These are phyloP conservation scores for Gleditsia sinensis DNA, from an alignment of 306 rosid species.

Conservation along the genomic window DNA sequence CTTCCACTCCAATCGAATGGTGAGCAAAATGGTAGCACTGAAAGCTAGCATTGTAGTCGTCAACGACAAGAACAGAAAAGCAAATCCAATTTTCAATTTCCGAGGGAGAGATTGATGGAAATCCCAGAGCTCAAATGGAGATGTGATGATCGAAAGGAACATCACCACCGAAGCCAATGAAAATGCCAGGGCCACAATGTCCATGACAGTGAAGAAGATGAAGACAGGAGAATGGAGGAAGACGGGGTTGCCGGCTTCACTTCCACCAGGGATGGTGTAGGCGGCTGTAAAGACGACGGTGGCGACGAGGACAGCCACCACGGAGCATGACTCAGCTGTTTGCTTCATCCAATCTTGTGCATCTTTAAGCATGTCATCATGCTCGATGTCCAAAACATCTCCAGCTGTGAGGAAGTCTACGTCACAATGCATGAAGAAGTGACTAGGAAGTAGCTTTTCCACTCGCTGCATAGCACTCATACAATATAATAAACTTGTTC, in stretches of 20 bases:
- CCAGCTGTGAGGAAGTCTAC: background rate
- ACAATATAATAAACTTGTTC: no score
- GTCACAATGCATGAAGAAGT: background rate
- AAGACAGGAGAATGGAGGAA: constrained; percentile 22
- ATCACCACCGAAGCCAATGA: constrained; percentile 41
- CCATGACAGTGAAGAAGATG: constrained; percentile 36
- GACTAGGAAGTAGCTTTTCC: background rate
- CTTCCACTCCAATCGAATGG: background rate
- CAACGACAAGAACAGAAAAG: constrained; percentile 37
- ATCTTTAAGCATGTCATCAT: background rate
- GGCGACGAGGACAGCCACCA: constrained; percentile 36
- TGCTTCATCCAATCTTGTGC: constrained; percentile 36
- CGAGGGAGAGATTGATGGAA: constrained; percentile 31
- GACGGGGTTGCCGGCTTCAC: background rate
- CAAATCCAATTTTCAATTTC: constrained; percentile 31
- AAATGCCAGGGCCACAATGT: constrained; percentile 32
- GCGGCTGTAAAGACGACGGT: constrained; percentile 41
- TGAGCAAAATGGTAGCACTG: constrained; percentile 33
- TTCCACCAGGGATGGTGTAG: constrained; percentile 34
- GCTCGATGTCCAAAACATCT: constrained; percentile 2
- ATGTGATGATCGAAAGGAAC: constrained; percentile 45
- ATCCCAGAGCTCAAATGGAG: constrained; percentile 32
- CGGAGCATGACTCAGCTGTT: constrained; percentile 38
- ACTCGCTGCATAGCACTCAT: constrained; percentile 28
- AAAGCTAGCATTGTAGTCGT: constrained; percentile 38